These are phyloP conservation scores for Gamsiella multidivaricata DNA, from an alignment of 192 early-diverging fungal genomes.

Conservation along the genomic window DNA sequence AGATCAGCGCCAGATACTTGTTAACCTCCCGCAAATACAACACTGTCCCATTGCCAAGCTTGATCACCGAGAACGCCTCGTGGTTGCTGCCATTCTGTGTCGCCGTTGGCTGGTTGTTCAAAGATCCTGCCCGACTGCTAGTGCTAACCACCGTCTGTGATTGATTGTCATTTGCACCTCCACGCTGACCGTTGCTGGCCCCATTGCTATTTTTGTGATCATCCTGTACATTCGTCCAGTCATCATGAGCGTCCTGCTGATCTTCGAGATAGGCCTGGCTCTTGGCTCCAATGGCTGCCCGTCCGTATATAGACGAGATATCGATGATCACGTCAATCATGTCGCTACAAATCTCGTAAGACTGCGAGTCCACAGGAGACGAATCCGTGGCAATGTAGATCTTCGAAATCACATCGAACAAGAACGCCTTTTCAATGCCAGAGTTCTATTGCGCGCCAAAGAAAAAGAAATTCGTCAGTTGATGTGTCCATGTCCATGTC, in stretches of 20 bases:
- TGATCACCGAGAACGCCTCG: slow-evolving; percentile 76
- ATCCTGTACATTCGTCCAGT: slow-evolving; percentile 41
- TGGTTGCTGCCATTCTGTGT: slow-evolving; percentile 43
- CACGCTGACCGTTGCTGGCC: neutral
- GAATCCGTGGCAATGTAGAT: slow-evolving; percentile 96
- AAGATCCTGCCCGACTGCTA: slow-evolving; percentile 32
- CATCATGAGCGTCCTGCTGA: slow-evolving; percentile 34
- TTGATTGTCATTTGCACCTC: slow-evolving; percentile 1
- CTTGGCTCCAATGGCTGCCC: slow-evolving; percentile 55
- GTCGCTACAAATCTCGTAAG: slow-evolving; percentile 93
- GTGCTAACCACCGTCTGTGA: slow-evolving; percentile 29
- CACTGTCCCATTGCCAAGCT: slow-evolving; percentile 82
- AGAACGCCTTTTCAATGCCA: slow-evolving; percentile 95
- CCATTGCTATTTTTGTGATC: slow-evolving; percentile 4
- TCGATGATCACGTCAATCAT: slow-evolving; percentile 95
- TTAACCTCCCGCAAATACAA: slow-evolving; percentile 83
- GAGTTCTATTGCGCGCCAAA: slow-evolving; percentile 73
- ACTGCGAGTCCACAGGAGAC: slow-evolving; percentile 88
- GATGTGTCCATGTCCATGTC: neutral
- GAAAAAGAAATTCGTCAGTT: neutral
- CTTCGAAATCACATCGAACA: slow-evolving; percentile 90
- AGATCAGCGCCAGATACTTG: slow-evolving; percentile 82
- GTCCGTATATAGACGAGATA: slow-evolving; percentile 81
- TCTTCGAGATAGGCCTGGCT: slow-evolving; percentile 50
- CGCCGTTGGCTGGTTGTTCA: slow-evolving; percentile 20